Evolutionary conservation across 306 rosid species (phyloP).

Genomic region (Arachis hypogaea): DNA sequence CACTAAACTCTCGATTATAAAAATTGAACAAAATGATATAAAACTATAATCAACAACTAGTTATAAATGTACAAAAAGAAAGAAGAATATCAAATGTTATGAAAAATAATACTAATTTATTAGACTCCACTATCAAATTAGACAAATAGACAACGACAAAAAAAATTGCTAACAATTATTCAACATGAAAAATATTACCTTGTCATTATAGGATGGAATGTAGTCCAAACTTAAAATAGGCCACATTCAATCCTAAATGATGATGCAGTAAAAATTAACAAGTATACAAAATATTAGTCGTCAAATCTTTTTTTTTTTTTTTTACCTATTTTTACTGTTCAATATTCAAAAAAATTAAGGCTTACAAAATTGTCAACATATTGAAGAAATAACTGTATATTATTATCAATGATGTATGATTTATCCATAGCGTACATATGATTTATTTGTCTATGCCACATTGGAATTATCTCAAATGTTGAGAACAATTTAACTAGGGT

Average conservation of each 20-base stretch:
- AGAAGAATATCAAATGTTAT: slow-evolving; percentile 8
- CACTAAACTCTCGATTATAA: no score
- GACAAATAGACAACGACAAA: no score
- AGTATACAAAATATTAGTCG: no score
- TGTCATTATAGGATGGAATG: no score
- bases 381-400: slow-evolving; percentile 10
- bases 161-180: no score
- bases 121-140: not conserved
- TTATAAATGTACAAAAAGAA: slow-evolving; percentile 69
- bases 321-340: slow-evolving; percentile 5
- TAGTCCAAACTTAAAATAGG: no score
- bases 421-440: slow-evolving; percentile 84
- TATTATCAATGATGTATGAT: slow-evolving; percentile 33
- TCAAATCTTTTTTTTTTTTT: not conserved
- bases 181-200: no score
- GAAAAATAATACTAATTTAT: not conserved
- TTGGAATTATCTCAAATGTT: no score
- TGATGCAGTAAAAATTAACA: no score
- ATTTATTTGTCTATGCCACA: not conserved
- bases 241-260: no score
- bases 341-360: not conserved
- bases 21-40: no score
- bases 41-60: slow-evolving; percentile 71
- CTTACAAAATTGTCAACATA: not conserved
- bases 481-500: no score